Evolutionary conservation across 2,329 filamentous ascomycete species (phyloP).

Genomic region (Pseudocercospora fuligena): DNA sequence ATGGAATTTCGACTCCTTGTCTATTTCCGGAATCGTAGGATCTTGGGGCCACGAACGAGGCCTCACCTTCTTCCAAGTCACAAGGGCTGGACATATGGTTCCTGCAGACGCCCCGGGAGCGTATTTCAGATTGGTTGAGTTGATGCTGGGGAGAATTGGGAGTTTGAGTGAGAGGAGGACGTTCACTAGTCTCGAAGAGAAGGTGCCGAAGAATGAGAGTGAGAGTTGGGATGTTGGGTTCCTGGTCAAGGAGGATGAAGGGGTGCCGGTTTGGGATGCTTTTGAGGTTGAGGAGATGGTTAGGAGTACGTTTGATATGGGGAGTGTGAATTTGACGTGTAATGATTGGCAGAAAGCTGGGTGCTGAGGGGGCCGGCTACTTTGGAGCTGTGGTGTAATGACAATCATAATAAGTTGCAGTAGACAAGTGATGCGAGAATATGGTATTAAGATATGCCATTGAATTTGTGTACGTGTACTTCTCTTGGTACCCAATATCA

Average conservation of each 20-base stretch:
- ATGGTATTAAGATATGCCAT: too few relatives aligned
- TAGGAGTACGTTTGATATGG: not conserved
- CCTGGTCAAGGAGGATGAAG: not conserved
- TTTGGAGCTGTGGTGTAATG: too few relatives aligned
- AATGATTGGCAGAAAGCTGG: too few relatives aligned
- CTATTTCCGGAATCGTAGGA: conserved; percentile 32
- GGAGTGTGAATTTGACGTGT: too few relatives aligned
- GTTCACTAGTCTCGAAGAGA: not conserved
- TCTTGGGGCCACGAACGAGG: conserved; percentile 30
- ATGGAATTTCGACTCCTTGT: conserved; percentile 13
- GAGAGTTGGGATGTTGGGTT: not conserved
- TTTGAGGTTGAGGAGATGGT: conserved; percentile 8
- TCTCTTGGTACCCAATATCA: not conserved
- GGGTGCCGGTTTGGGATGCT: not conserved
- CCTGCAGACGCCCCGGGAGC: conserved; percentile 48
- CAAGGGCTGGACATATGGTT: conserved; percentile 32
- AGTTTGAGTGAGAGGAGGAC: not conserved
- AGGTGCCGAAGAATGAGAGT: not conserved
- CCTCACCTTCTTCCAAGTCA: conserved; percentile 29
- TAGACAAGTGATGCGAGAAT: too few relatives aligned
- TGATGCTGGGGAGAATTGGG: conserved; percentile 46
- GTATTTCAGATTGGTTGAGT: conserved; percentile 48
- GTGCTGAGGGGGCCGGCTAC: too few relatives aligned
- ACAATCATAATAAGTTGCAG: too few relatives aligned
- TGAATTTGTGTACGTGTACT: not conserved